phyloP scores from a whole-genome alignment of 2,329 filamentous ascomycete genomes.

The Chaetomiaceae sp. region DNA sequence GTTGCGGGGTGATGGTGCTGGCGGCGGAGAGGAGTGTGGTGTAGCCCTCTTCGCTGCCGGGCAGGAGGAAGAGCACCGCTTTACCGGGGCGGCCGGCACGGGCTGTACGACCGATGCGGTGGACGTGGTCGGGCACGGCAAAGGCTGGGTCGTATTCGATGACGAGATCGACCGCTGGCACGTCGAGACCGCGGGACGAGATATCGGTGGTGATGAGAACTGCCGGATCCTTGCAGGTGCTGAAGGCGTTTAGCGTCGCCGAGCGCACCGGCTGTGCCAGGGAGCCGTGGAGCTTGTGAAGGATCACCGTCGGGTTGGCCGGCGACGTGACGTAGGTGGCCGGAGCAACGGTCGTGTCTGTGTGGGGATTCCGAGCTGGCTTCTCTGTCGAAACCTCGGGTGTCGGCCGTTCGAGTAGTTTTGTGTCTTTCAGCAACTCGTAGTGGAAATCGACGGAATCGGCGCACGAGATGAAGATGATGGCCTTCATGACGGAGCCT shows the following conservation, averaged over 20 bases:
- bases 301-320: slow-evolving; percentile 65
- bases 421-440: slow-evolving; percentile 60
- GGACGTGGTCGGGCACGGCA: slow-evolving; percentile 85
- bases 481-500: slow-evolving; percentile 92
- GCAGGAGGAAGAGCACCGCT: slow-evolving; percentile 83
- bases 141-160: slow-evolving; percentile 97
- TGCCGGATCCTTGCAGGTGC: slow-evolving; percentile 65
- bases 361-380: slow-evolving; percentile 24
- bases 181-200: slow-evolving; percentile 88
- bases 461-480: slow-evolving; percentile 93
- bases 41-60: slow-evolving; percentile 89
- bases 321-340: slow-evolving; percentile 69
- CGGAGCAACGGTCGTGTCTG: slow-evolving; percentile 57
- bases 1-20: slow-evolving; percentile 44
- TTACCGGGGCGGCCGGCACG: slow-evolving; percentile 85
- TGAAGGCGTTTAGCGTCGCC: slow-evolving; percentile 76
- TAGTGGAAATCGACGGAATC: slow-evolving; percentile 98
- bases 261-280: slow-evolving; percentile 84
- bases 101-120: slow-evolving; percentile 90
- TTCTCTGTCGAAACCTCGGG: slow-evolving; percentile 24
- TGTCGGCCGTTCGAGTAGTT: slow-evolving; percentile 30
- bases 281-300: slow-evolving; percentile 89
- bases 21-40: slow-evolving; percentile 62
- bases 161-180: slow-evolving; percentile 90
- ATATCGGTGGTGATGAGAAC: slow-evolving; percentile 94